Evolutionary conservation across 1,284 basidiomycete species (phyloP), one percentile per base, ranked within the genome.

Genomic region (Melampsora americana): DNA sequence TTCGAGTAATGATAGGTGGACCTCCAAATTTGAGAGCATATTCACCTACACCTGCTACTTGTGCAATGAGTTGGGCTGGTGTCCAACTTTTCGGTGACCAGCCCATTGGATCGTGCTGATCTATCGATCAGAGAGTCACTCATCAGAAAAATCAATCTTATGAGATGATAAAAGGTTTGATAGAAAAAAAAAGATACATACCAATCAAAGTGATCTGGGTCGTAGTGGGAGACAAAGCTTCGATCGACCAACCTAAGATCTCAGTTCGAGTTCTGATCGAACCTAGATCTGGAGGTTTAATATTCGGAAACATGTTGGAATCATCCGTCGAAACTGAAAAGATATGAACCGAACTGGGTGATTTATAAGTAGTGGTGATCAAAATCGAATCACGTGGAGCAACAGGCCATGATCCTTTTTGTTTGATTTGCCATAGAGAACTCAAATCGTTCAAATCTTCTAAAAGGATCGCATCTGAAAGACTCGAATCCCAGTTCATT

Each of bases 1-100:
- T 83, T 39, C 95, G 87, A 0, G 93, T 96, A 5, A 92, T 86
- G 7, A 93, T 87, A 0, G 95, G 96, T 2, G 95, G 95, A 0
- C 92, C 94, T 18, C 96, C 96, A 78, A 89, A 90, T 82, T 94
- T 95, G 84, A 99, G 95, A 1, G 92, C 91, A 81, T 92, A 95
- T 79, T 96, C 94, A 53, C 95, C 94, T 2, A 95, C 89, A 7
- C 93, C 93, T 0, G 94, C 91, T 0, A 97, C 85, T 1, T 89
- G 80, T 65, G 79, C 62, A 20, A 80, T 79, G 92, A 99, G 95
- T 80, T 92, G 90, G 46, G 90, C 89, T 0, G 94, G 94, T 50
- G 95, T 94, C 20, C 92, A 92, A 0, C 91, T 89, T 84, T 98
- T 99, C 84, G 93, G 93, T 6, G 93, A 90, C 95, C 95, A 97